Evolutionary conservation across 192 early-diverging fungal species (phyloP).

Genomic region (Coemansia sp.): DNA sequence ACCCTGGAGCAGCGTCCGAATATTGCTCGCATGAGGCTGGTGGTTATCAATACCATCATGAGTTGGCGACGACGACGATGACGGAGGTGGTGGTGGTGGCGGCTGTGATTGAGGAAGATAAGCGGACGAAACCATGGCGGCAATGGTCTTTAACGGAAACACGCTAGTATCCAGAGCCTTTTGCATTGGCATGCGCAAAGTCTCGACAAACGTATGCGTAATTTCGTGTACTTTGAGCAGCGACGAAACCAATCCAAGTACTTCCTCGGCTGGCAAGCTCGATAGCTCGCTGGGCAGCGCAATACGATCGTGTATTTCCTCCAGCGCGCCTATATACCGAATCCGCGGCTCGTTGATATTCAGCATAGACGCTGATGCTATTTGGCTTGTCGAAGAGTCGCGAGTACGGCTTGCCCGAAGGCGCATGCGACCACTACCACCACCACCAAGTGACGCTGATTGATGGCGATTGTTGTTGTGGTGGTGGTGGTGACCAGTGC

Average conservation of each 20-base stretch:
- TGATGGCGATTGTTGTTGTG: background rate
- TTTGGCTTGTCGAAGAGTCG: background rate
- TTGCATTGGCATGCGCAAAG: constrained; percentile 23
- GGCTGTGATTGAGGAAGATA: background rate
- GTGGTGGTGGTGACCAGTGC: no score
- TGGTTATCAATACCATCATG: no score
- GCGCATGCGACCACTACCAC: background rate
- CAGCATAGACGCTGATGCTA: background rate
- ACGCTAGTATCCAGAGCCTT: constrained; percentile 18
- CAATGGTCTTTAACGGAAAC: constrained; percentile 36
- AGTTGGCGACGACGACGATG: no score
- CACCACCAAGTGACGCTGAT: no score
- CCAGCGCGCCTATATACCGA: constrained; percentile 20
- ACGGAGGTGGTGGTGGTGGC: no score
- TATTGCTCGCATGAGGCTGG: background rate
- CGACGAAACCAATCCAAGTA: constrained; percentile 24
- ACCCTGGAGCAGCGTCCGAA: background rate
- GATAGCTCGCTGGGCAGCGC: constrained; percentile 27
- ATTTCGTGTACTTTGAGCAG: constrained; percentile 43
- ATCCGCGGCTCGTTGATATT: background rate
- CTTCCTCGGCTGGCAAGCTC: background rate
- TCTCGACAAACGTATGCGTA: constrained; percentile 47
- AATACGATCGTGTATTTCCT: constrained; percentile 20
- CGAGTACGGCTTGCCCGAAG: background rate
- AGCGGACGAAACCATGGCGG: constrained; percentile 18